Evolutionary conservation across 2,329 filamentous ascomycete genomes (phyloP).

Genomic region (Pseudogymnoascus sp.): DNA sequence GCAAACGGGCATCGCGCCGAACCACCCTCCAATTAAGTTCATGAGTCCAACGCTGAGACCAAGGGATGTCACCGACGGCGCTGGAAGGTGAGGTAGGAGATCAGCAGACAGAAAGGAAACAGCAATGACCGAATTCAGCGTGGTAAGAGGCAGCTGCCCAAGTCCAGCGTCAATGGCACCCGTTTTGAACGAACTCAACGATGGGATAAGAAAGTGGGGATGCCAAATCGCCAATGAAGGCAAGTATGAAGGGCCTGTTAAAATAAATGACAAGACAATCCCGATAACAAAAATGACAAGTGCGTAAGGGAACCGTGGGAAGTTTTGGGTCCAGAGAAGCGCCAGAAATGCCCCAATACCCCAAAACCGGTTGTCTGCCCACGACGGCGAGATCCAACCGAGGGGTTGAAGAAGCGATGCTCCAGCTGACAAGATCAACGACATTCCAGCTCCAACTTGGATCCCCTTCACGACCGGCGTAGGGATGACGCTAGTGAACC

Average conservation of each 20-base stretch:
- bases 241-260: slow-evolving; percentile 34
- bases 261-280: slow-evolving; percentile 52
- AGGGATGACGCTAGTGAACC: slow-evolving; percentile 67
- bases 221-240: slow-evolving; percentile 53
- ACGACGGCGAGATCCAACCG: slow-evolving; percentile 56
- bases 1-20: slow-evolving; percentile 91
- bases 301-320: slow-evolving; percentile 68
- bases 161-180: slow-evolving; percentile 51
- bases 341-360: slow-evolving; percentile 64
- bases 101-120: slow-evolving; percentile 72
- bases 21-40: slow-evolving; percentile 83
- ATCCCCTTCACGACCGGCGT: slow-evolving; percentile 90
- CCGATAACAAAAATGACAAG: slow-evolving; percentile 64
- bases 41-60: slow-evolving; percentile 75
- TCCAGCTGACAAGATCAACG: slow-evolving; percentile 71
- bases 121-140: slow-evolving; percentile 86
- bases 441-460: slow-evolving; percentile 83
- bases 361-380: slow-evolving; percentile 73
- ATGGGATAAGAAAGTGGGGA: slow-evolving; percentile 44
- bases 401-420: slow-evolving; percentile 59
- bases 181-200: slow-evolving; percentile 35
- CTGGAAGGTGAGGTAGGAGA: slow-evolving; percentile 60
- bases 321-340: slow-evolving; percentile 59
- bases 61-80: slow-evolving; percentile 66
- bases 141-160: slow-evolving; percentile 83